These are phyloP conservation scores for Naganishia vishniacii DNA, from an alignment of 768 basidiomycete species.

Conservation along the genomic window DNA sequence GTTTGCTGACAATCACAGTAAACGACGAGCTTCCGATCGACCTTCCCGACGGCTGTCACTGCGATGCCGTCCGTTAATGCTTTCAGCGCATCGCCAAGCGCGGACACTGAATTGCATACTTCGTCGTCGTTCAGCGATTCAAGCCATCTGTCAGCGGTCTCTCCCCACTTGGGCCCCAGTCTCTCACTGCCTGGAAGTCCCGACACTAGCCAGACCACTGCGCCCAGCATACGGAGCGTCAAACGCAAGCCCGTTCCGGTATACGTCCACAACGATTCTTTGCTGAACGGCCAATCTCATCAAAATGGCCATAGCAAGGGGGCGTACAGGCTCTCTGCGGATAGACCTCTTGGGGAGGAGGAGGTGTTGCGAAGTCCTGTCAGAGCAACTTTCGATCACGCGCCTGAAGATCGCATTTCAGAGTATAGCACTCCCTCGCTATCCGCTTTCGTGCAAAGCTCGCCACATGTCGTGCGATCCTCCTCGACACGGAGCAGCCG, in stretches of 20 bases:
- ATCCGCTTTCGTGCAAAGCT: background rate
- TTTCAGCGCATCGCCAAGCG: too few relatives aligned
- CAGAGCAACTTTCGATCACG: background rate
- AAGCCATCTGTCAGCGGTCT: background rate
- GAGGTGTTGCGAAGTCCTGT: slow-evolving; percentile 13
- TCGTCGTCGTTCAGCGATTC: background rate
- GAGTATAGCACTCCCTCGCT: background rate
- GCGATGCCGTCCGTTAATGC: too few relatives aligned
- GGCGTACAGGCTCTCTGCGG: background rate
- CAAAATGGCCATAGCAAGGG: background rate
- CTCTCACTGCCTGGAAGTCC: background rate
- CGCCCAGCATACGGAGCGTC: background rate
- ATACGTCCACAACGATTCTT: background rate
- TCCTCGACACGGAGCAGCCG: background rate
- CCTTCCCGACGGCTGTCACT: too few relatives aligned
- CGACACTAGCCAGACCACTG: background rate
- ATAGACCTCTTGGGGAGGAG: background rate
- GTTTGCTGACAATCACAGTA: too few relatives aligned
- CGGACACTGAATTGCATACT: too few relatives aligned
- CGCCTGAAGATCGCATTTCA: background rate
- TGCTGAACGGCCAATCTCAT: background rate
- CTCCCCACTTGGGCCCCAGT: background rate
- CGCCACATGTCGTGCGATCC: background rate
- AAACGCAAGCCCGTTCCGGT: slow-evolving; percentile 8
- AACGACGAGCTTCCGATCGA: too few relatives aligned